Base-by-base conservation (phyloP, 306 rosid species). In the Acacia crassicarpa region DNA sequence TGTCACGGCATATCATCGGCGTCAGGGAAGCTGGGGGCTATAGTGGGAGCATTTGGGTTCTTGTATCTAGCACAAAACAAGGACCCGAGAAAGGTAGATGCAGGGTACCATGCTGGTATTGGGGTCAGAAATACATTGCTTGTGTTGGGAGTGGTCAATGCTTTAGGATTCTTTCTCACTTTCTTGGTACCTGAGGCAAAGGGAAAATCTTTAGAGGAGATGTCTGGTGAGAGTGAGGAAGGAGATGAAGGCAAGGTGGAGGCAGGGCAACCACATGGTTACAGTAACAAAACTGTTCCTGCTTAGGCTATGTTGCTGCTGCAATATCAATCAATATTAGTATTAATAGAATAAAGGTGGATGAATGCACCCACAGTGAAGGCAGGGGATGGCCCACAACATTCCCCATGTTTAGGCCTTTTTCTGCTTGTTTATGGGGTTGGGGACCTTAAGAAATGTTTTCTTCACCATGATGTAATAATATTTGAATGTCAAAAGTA, bases 211-310 rank as follows among this genome's bases (percentile, higher is more conserved):
- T 83, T 93, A 88, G 97, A 93, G 80, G 98, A 93, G 80, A 89
- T 93, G 89, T 93, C 98, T 1, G 94, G 98, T 41, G 97, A 93
- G 89, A 90, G 89, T 66, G 98, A 93, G 0, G 95, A 89, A 32
- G 91, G 87, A 72, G 81, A n/a, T 22, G 85, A 7, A 61, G 48
- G 17, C 12, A 35, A 0, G 9, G 80, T 30, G 65, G 90, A 76
- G 33, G 59, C 68, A 75, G 91, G 82, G 20, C 79, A 69, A 10
- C 30, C 80, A 59, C 59, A 63, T 22, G 66, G 76, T 85, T 17
- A 56, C 53, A 80, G 20, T 72, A 82, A 15, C 56, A 85, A 80
- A 74, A 90, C 88, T 20, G 91, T 87, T 74, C 85, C 92, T 45
- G 81, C 43, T 79, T 88, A 88, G 90, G 75, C 46, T 74, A 5